A percentile compares a stretch with the other conserved stretches of the same genome.
Evolutionary conservation across 768 basidiomycete genomes (phyloP).

Genomic region (Royoungia palumana): DNA sequence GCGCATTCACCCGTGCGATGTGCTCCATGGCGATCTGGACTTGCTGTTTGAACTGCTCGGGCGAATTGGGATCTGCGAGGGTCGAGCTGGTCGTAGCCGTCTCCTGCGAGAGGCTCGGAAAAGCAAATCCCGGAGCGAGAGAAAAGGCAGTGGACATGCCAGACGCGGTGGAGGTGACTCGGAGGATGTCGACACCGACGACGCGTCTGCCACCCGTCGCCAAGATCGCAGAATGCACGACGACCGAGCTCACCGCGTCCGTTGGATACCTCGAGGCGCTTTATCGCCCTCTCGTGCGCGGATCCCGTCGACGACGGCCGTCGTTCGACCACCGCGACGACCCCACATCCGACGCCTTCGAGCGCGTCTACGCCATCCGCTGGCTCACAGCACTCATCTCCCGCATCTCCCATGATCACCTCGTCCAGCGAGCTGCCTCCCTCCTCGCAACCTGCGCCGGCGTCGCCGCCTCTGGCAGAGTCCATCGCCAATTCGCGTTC

Average conservation of each 20-base stretch:
- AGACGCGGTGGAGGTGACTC: constrained; percentile 11
- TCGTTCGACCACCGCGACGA: constrained; percentile 5
- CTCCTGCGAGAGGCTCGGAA: constrained; percentile 27
- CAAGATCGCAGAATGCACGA: constrained; percentile 35
- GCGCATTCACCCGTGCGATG: constrained; percentile 44
- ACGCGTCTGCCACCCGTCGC: constrained; percentile 52
- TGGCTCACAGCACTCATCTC: constrained; percentile 73
- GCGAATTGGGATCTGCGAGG: constrained; percentile 52
- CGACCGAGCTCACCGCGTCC: constrained; percentile 39
- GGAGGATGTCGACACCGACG: constrained; percentile 36
- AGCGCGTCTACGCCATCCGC: constrained; percentile 61
- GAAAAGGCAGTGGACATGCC: constrained; percentile 9
- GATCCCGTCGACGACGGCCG: constrained; percentile 42
- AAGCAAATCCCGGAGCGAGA: constrained; percentile 15
- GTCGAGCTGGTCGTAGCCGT: constrained; percentile 11
- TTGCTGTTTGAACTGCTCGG: constrained; percentile 61
- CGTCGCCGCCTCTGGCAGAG: constrained; percentile 55
- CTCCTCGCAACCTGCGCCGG: constrained; percentile 66
- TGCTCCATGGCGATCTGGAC: constrained; percentile 47
- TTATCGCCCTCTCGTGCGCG: constrained; percentile 62
- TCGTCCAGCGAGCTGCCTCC: constrained; percentile 55
- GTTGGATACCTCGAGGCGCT: constrained; percentile 50
- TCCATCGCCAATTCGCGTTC: constrained; percentile 55
- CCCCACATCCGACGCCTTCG: constrained; percentile 59
- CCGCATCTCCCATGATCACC: constrained; percentile 11